These are phyloP conservation scores for Aureobasidium musti DNA, from an alignment of 2,329 filamentous ascomycete species.

Conservation along the genomic window DNA sequence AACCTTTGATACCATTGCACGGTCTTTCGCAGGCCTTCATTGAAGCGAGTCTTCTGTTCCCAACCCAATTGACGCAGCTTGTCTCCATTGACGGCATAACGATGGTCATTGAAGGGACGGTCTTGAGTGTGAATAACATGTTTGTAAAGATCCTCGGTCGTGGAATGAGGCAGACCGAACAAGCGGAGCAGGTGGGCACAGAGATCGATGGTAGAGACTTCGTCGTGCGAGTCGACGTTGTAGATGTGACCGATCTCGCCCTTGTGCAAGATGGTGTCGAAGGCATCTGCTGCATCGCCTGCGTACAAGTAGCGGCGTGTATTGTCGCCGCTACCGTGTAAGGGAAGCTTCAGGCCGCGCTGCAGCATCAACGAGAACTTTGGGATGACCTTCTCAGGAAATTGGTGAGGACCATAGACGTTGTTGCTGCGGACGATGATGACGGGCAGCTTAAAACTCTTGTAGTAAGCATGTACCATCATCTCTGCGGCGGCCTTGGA, in stretches of 20 bases:
- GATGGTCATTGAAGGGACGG: slow-evolving; percentile 74
- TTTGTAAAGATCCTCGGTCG: slow-evolving; percentile 56
- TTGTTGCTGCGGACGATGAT: slow-evolving; percentile 84
- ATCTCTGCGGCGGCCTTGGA: slow-evolving; percentile 44
- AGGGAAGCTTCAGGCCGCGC: slow-evolving; percentile 64
- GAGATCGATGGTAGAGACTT: slow-evolving; percentile 72
- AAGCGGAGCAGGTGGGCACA: slow-evolving; percentile 66
- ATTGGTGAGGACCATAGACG: slow-evolving; percentile 69
- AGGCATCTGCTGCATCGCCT: slow-evolving; percentile 76
- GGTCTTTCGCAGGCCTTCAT: slow-evolving; percentile 63
- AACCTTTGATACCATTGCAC: slow-evolving; percentile 70
- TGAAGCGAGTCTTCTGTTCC: slow-evolving; percentile 66
- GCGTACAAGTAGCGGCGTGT: slow-evolving; percentile 76
- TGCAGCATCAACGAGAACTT: slow-evolving; percentile 78
- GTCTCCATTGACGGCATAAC: slow-evolving; percentile 70
- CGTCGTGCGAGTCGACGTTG: slow-evolving; percentile 77
- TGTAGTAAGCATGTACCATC: slow-evolving; percentile 73
- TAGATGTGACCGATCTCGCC: slow-evolving; percentile 74
- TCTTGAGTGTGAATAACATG: slow-evolving; percentile 77
- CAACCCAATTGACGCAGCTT: slow-evolving; percentile 69
- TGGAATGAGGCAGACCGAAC: slow-evolving; percentile 59
- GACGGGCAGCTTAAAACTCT: slow-evolving; percentile 76
- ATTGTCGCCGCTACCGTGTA: slow-evolving; percentile 75
- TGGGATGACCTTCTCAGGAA: slow-evolving; percentile 70
- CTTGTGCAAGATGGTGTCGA: slow-evolving; percentile 80